Base-by-base conservation (phyloP, 1,284 basidiomycete genomes). In the Rhizoctonia solani region DNA sequence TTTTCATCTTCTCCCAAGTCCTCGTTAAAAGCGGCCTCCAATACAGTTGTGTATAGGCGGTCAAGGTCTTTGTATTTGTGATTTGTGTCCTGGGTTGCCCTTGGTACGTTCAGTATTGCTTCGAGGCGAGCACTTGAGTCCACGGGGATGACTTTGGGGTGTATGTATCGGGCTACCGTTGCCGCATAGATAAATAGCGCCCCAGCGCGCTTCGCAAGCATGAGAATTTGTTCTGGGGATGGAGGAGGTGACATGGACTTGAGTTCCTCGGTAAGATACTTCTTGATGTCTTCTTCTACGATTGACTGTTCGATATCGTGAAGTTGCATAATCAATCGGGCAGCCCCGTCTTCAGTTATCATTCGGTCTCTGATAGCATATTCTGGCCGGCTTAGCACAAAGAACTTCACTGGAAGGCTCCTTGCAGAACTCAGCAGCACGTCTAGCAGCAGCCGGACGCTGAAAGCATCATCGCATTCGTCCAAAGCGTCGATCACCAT, bases 401-500 rank as follows among this genome's bases (percentile, higher is more conserved):
- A 37, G 23, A 61, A 61, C 30, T 37, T 32, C 4, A 61, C 13
- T 13, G 46, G 56, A 16, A 61, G 44, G 19, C 21, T 16, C 5
- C 9, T 13, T 3, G 46, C 42, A 25, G 4, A 37, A 2, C 11
- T 37, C 9, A 61, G 30, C 9, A 61, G 19, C 8, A 34, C 5
- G 2, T 37, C 30, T 4, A 61, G 44, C 19, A 61, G 4, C 16
- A 34, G n/a, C 16, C n/a, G 44, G 21, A 25, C 32, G 4, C 32
- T 44, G 16, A 34, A 14, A 11, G 5, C 9, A 21, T 37, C 44
- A 6, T 44, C 25, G 21, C 27, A 44, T n/a, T 61, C 56, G 44
- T 61, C 56, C 29, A 61, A n/a, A 5, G 56, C 56, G 16, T 61
- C 56, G 13, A 61, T 49, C 19, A 49, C 46, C 4, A 61, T 25